Percentiles rank a stretch among this genome's conserved stretches.
Evolutionary conservation across 345 rosid species (phyloP).

Genomic region (Clarkia xantiana): DNA sequence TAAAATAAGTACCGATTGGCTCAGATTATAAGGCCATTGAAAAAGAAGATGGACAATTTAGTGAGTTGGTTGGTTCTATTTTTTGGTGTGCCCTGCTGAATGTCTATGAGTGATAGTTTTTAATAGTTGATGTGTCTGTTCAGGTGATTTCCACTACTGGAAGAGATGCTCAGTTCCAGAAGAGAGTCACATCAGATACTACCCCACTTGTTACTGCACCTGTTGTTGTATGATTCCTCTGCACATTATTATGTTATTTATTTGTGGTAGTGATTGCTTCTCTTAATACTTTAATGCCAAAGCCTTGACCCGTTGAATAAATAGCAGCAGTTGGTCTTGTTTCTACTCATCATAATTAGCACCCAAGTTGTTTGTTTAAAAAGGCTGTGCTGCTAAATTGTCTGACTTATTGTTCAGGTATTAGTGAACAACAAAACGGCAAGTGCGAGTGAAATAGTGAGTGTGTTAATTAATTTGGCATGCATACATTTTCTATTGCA

Average conservation of each 20-base stretch:
- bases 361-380: too few relatives aligned
- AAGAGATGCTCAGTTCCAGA: slow-evolving; percentile 58
- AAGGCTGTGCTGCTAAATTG: too few relatives aligned
- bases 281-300: background rate
- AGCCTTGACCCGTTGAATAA: too few relatives aligned
- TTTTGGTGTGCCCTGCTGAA: background rate
- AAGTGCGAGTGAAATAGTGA: slow-evolving; percentile 93
- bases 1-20: too few relatives aligned
- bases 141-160: slow-evolving; percentile 85
- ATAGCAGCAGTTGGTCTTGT: too few relatives aligned
- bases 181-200: slow-evolving; percentile 43
- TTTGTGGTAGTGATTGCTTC: background rate
- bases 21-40: too few relatives aligned
- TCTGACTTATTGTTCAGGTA: slow-evolving; percentile 39
- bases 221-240: slow-evolving; percentile 41
- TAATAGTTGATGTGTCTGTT: slow-evolving; percentile 2
- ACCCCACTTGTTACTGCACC: slow-evolving; percentile 57
- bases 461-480: slow-evolving; percentile 8
- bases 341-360: too few relatives aligned
- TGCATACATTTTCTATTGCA: too few relatives aligned
- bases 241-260: background rate
- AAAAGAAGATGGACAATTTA: too few relatives aligned
- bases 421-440: slow-evolving; percentile 88
- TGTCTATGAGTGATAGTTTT: background rate
- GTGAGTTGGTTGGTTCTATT: too few relatives aligned